A percentile compares a stretch with the other conserved stretches of the same genome.
Evolutionary conservation across 148 eudicot genomes (phyloP).

Genomic region (Vaccinium corymbosum): DNA sequence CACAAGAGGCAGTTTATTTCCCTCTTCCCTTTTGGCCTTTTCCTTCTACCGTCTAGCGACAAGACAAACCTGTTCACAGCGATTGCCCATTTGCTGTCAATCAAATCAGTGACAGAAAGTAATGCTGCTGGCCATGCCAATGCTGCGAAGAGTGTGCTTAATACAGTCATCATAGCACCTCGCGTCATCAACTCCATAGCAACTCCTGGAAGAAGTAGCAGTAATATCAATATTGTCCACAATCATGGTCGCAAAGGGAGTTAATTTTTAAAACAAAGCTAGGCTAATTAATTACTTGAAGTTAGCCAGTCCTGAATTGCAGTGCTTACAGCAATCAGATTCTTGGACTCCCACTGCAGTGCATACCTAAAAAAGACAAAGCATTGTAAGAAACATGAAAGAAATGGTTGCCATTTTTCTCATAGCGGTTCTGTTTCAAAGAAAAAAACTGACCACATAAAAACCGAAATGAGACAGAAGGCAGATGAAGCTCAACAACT

Average conservation of each 20-base stretch:
- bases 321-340: slow-evolving; percentile 93
- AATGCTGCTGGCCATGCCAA: slow-evolving; percentile 97
- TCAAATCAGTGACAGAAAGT: slow-evolving; percentile 70
- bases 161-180: slow-evolving; percentile 98
- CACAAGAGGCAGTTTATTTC: slow-evolving; percentile 4
- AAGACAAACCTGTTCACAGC: slow-evolving; percentile 79
- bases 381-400: slow-evolving; percentile 10
- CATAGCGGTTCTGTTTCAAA: not conserved
- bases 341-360: slow-evolving; percentile 93
- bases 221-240: slow-evolving; percentile 15
- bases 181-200: slow-evolving; percentile 81
- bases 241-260: not conserved
- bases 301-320: slow-evolving; percentile 98
- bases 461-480: slow-evolving; percentile 9
- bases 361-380: slow-evolving; percentile 58
- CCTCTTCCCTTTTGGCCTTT: slow-evolving; percentile 9
- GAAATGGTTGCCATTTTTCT: slow-evolving; percentile 6
- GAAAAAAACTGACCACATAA: not conserved
- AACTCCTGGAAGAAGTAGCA: slow-evolving; percentile 46
- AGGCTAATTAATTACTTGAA: slow-evolving; percentile 55
- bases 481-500: not conserved
- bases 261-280: not conserved
- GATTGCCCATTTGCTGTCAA: slow-evolving; percentile 98
- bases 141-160: slow-evolving; percentile 71
- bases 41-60: slow-evolving; percentile 8